phyloP scores from a whole-genome alignment of 202 grass and related monocot genomes.

The Bolboschoenoplectus hybrid region DNA sequence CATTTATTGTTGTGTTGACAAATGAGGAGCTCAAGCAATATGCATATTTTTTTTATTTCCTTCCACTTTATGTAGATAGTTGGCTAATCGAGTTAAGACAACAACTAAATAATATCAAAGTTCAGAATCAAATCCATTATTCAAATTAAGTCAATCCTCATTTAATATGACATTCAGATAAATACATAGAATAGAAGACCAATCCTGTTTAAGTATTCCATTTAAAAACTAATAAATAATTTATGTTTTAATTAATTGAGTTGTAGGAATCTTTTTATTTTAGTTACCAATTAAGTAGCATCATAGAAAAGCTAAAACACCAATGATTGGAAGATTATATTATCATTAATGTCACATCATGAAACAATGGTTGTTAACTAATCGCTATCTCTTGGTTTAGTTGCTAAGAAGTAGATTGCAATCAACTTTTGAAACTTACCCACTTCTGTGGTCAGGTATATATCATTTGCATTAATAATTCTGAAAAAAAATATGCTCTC shows the following conservation, averaged over 20 bases:
- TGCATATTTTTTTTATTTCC: neutral
- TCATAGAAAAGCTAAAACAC: neutral
- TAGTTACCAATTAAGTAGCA: neutral
- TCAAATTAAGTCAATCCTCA: neutral
- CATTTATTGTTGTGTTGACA: neutral
- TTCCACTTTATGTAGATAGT: neutral
- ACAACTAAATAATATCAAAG: neutral
- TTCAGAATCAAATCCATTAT: neutral
- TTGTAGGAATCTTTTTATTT: neutral
- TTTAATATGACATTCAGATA: neutral
- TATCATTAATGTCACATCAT: slow-evolving; percentile 28
- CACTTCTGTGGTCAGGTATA: slow-evolving; percentile 5
- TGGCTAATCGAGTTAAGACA: neutral
- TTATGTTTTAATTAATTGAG: neutral
- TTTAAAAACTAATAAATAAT: neutral
- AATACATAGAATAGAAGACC: neutral
- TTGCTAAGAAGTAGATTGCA: slow-evolving; percentile 15
- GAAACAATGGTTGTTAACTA: neutral
- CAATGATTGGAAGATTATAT: slow-evolving; percentile 20
- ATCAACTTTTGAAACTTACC: neutral
- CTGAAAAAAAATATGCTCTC: neutral
- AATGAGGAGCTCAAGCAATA: neutral
- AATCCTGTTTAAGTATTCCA: neutral
- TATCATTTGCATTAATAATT: neutral
- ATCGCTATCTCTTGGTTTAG: neutral